These are phyloP conservation scores for Fusarium sororula DNA, from an alignment of 2,329 filamentous ascomycete species.

Conservation along the genomic window DNA sequence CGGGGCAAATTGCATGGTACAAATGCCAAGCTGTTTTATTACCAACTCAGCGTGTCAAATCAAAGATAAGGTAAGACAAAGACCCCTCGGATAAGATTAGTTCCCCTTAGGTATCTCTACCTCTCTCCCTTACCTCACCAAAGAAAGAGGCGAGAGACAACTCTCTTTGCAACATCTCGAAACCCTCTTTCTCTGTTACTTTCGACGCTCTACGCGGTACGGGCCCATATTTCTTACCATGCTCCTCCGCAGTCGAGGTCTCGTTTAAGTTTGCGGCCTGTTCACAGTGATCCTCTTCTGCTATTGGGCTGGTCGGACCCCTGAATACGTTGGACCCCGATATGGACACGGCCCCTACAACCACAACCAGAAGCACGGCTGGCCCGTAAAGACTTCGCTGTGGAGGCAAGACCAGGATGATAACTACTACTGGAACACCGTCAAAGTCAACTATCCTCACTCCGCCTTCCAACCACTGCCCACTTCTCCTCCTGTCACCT, in stretches of 20 bases:
- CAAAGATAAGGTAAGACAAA: constrained; percentile 14
- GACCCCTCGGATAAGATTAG: constrained; percentile 11
- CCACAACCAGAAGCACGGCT: constrained; percentile 35
- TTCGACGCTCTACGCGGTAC: constrained; percentile 1
- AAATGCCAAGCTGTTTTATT: constrained; percentile 28
- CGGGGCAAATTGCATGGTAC: constrained; percentile 8
- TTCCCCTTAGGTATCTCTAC: background rate
- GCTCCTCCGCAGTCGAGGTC: constrained; percentile 35
- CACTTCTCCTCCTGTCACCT: constrained; percentile 38
- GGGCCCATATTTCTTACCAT: constrained; percentile 24
- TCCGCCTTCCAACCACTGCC: constrained; percentile 45
- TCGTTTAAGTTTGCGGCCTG: constrained; percentile 31
- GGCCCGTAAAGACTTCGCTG: constrained; percentile 32
- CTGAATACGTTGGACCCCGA: constrained; percentile 23
- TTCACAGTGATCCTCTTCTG: constrained; percentile 36
- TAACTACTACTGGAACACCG: constrained; percentile 42
- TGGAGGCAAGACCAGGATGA: constrained; percentile 40
- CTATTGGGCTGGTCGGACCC: constrained; percentile 28
- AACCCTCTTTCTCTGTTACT: background rate
- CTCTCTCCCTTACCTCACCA: background rate
- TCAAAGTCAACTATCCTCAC: constrained; percentile 43
- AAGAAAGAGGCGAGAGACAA: background rate
- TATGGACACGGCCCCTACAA: constrained; percentile 32
- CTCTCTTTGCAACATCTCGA: background rate
- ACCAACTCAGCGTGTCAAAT: constrained; percentile 7